Conservation (phyloP, 257 asterid genomes). For the Solanum commersonii region DNA sequence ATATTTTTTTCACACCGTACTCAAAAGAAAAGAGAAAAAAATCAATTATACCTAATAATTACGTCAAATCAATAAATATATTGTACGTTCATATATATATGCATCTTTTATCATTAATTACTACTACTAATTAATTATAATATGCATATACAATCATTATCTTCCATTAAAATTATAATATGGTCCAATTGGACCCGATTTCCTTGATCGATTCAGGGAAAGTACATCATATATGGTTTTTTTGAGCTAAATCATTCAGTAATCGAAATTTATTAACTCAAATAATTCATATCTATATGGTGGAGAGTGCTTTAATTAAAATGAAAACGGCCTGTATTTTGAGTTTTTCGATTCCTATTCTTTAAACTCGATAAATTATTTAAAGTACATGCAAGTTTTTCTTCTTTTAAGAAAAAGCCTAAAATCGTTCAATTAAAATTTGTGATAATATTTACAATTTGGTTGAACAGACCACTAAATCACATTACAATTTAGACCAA, state of each 20-base stretch:
- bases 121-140: background rate
- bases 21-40: background rate
- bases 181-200: too few relatives aligned
- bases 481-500: background rate
- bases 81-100: background rate
- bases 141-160: background rate
- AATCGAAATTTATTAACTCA: background rate
- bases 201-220: too few relatives aligned
- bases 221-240: too few relatives aligned
- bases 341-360: background rate
- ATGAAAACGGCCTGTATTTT: background rate
- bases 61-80: background rate
- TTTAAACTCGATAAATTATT: background rate
- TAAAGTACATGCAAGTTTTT: background rate
- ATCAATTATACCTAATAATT: background rate
- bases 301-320: background rate
- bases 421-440: background rate
- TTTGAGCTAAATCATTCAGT: too few relatives aligned
- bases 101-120: background rate
- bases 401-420: background rate
- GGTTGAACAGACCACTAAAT: constrained; percentile 3
- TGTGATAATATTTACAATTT: background rate
- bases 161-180: too few relatives aligned
- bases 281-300: background rate
- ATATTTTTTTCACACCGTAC: background rate